Base-by-base conservation (phyloP, 2,329 filamentous ascomycete genomes). In the Allantophomopsis lycopodina region DNA sequence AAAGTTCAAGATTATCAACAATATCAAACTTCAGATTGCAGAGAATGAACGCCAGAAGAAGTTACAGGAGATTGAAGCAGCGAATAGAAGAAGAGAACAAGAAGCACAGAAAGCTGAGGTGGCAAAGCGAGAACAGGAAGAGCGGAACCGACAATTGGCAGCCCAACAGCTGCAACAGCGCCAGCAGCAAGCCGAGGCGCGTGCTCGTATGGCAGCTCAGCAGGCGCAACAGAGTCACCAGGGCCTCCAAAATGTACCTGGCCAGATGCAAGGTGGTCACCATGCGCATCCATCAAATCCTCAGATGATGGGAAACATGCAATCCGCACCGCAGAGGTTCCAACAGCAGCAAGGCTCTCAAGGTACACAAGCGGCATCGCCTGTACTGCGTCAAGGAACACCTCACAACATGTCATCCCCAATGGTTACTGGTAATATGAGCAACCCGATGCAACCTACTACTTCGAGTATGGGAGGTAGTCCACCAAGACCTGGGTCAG, bases 1-100 rank as follows among this genome's bases (percentile, higher is more conserved):
- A 49, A 77, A 83, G 31, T 96, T 95, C 60, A 95, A 95, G 64
- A 76, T 85, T 1, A 74, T 98, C 34, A 85, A 86, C 42, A 83
- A 84, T 42, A 94, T 95, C 50, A 84, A 80, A 54, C 66, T 74
- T 40, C 76, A 84, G 34, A 80, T 86, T 44, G 77, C 79, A 18
- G 84, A 93, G 55, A 82, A 78, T 53, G 79, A 78, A 47, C 80
- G 82, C 44, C 75, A 79, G 42, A 83, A 91, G 51, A 86, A 86
- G 58, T 65, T 76, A 47, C 73, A 80, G 42, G 23, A 28, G 23
- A 48, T 60, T 60, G 40, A 57, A 58, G 42, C 61, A 60, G 51
- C 68, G 56, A 16, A 30, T 15, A 41, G 60, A 61, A 55, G 65
- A 42, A 68, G 73, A 48, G 60, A 63, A 39, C 56, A 64, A 28